A percentile compares a stretch with the other conserved stretches of the same genome.
Evolutionary conservation across 2,329 filamentous ascomycete genomes (phyloP).

Genomic region (Ascochyta rabiei): DNA sequence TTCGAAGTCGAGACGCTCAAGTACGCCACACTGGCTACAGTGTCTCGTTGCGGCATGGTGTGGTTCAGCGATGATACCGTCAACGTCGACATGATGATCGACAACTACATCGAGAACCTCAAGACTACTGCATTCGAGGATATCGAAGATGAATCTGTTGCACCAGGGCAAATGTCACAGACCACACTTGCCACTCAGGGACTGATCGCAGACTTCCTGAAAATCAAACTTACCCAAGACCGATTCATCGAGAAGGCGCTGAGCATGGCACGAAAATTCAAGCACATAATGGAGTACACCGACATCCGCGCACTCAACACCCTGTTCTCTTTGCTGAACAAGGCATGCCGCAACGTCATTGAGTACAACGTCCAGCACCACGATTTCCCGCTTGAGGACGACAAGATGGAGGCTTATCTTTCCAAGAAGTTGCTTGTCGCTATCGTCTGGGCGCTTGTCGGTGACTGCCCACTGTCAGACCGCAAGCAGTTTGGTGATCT

Average conservation of each 20-base stretch:
- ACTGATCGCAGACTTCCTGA: constrained; percentile 79
- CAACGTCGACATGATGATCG: constrained; percentile 87
- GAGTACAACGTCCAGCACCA: constrained; percentile 95
- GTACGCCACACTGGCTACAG: constrained; percentile 97
- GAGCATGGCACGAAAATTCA: constrained; percentile 75
- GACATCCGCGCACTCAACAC: constrained; percentile 88
- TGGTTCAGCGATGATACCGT: constrained; percentile 99
- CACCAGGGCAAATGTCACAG: constrained; percentile 56
- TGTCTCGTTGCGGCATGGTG: constrained; percentile 99
- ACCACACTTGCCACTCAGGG: constrained; percentile 80
- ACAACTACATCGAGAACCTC: constrained; percentile 85
- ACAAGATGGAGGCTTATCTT: constrained; percentile 87
- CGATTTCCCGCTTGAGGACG: constrained; percentile 89
- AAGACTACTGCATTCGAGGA: constrained; percentile 89
- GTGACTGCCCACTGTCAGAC: constrained; percentile 87
- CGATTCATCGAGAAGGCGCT: constrained; percentile 81
- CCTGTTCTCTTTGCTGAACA: constrained; percentile 93
- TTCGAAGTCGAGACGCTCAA: constrained; percentile 98
- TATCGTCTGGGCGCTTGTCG: constrained; percentile 93
- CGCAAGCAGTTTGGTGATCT: constrained; percentile 89
- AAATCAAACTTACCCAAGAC: constrained; percentile 76
- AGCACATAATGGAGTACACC: constrained; percentile 99
- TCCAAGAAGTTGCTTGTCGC: constrained; percentile 94
- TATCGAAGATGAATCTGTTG: constrained; percentile 86
- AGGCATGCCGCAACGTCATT: constrained; percentile 86